These are phyloP conservation scores for Fraxinus latifolia DNA, from an alignment of 305 asterid genomes.

Conservation along the genomic window DNA sequence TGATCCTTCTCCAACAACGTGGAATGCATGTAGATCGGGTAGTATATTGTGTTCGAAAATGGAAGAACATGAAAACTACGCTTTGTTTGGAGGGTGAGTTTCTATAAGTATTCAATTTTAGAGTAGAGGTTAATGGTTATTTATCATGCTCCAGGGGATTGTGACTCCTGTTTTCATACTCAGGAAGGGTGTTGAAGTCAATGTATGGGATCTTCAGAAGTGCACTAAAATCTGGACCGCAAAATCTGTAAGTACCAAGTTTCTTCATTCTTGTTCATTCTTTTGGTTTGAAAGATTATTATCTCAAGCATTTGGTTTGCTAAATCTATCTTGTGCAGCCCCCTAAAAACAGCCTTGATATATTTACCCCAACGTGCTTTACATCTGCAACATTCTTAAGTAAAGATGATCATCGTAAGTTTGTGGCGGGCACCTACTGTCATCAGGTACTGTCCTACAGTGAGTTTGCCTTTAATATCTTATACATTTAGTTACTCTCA, in stretches of 20 bases:
- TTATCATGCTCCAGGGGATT: constrained; percentile 1
- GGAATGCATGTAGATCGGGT: constrained; percentile 71
- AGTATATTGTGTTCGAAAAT: constrained; percentile 61
- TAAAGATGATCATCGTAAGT: constrained; percentile 82
- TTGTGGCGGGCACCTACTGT: constrained; percentile 74
- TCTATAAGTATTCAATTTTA: constrained; percentile 5
- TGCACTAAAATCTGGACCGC: constrained; percentile 66
- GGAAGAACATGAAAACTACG: constrained; percentile 59
- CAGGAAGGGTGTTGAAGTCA: constrained; percentile 92
- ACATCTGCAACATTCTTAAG: constrained; percentile 78
- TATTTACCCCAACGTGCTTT: constrained; percentile 85
- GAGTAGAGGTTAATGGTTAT: constrained; percentile 8
- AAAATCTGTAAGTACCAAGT: constrained; percentile 59
- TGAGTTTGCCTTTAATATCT: not conserved
- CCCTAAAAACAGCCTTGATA: constrained; percentile 71
- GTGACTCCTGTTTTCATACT: constrained; percentile 6
- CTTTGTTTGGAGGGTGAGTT: constrained; percentile 91
- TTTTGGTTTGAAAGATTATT: constrained; percentile 7
- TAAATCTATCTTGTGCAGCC: constrained; percentile 52
- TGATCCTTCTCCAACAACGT: constrained; percentile 49
- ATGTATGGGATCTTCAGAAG: constrained; percentile 74
- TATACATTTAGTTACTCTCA: not conserved
- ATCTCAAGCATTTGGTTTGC: constrained; percentile 20
- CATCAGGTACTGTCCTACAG: constrained; percentile 59
- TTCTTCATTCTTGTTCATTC: constrained; percentile 6